Percentiles rank a stretch among this genome's conserved stretches.
Conservation (phyloP, 2,329 filamentous ascomycete species). For the Nemania abortiva region DNA sequence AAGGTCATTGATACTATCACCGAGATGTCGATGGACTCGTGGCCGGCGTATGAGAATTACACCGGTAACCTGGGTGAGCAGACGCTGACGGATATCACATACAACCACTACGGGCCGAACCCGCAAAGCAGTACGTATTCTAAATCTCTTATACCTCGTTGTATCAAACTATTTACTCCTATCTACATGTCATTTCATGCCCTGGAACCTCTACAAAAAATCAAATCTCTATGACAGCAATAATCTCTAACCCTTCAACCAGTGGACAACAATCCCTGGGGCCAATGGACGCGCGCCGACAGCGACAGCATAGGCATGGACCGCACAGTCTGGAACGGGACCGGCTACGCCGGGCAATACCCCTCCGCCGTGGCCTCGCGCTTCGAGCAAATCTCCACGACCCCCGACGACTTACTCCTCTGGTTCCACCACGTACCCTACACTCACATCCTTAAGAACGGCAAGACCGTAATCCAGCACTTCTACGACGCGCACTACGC, state of each 20-base stretch:
- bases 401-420: conserved; percentile 74
- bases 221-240: not conserved
- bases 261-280: conserved; percentile 76
- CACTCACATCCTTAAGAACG: conserved; percentile 71
- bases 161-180: not conserved
- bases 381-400: conserved; percentile 72
- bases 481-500: conserved; percentile 67
- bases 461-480: conserved; percentile 72
- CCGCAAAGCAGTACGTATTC: conserved; percentile 60
- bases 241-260: not conserved
- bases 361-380: conserved; percentile 67
- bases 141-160: not conserved
- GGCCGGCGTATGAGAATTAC: conserved; percentile 79
- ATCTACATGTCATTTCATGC: not conserved
- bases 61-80: conserved; percentile 77
- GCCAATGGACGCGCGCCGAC: conserved; percentile 78
- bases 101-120: conserved; percentile 75
- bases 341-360: conserved; percentile 74
- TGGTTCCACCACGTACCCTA: conserved; percentile 83
- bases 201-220: too few species aligned
- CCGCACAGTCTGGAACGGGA: conserved; percentile 75
- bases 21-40: conserved; percentile 74
- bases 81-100: conserved; percentile 75
- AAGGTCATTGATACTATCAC: conserved; percentile 70
- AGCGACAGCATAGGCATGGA: conserved; percentile 74